phyloP scores from a whole-genome alignment of 148 eudicot genomes.

The Camellia granthamiana region DNA sequence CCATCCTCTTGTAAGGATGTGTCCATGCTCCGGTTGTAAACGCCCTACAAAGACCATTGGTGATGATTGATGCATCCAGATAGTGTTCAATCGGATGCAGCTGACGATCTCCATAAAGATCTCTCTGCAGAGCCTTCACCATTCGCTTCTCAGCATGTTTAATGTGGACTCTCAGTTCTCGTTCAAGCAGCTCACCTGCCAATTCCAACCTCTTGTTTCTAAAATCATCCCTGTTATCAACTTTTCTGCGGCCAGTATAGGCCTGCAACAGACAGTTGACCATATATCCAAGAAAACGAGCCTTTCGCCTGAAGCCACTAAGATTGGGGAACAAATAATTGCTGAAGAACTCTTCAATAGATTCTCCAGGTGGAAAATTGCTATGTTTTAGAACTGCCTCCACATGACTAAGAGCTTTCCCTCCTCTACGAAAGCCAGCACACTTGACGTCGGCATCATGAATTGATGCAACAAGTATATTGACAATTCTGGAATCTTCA shows the following conservation, averaged over 20 bases:
- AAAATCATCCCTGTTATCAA: constrained; percentile 84
- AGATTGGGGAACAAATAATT: constrained; percentile 62
- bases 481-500: constrained; percentile 56
- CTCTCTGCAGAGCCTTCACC: constrained; percentile 84
- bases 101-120: constrained; percentile 72
- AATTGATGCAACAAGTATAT: constrained; percentile 78
- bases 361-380: constrained; percentile 69
- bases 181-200: constrained; percentile 78
- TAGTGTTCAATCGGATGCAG: constrained; percentile 63
- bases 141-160: constrained; percentile 90
- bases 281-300: constrained; percentile 89
- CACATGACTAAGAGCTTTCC: constrained; percentile 43
- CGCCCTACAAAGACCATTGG: constrained; percentile 86
- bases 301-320: constrained; percentile 51
- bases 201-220: constrained; percentile 85
- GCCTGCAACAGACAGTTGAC: constrained; percentile 74
- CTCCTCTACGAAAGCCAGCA: constrained; percentile 50
- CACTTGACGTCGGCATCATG: constrained; percentile 74
- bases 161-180: constrained; percentile 75
- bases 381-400: constrained; percentile 38
- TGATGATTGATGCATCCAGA: constrained; percentile 80
- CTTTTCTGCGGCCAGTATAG: constrained; percentile 69
- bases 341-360: constrained; percentile 49
- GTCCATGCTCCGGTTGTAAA: constrained; percentile 90
- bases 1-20: constrained; percentile 73